Conservation (phyloP, 2,329 filamentous ascomycete genomes). For the Aspergillus puulaauensis region DNA sequence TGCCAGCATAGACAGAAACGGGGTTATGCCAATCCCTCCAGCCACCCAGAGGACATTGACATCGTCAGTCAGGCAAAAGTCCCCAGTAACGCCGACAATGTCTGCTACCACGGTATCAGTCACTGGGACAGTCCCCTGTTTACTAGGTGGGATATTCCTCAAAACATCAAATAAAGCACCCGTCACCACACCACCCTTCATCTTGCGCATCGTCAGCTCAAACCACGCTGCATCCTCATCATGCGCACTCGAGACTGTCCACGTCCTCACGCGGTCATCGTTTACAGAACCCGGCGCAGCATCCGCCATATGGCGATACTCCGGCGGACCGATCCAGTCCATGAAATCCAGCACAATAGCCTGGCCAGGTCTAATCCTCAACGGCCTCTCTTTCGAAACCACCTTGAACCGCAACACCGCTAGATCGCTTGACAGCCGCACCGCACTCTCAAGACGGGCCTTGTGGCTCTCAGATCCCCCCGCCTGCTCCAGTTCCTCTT, state of each 20-base stretch:
- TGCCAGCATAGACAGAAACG: not conserved
- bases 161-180: not conserved
- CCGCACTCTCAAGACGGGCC: not conserved
- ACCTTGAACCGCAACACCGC: not conserved
- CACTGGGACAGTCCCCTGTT: not conserved
- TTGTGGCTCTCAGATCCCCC: not conserved
- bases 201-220: conserved; percentile 8
- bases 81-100: not conserved
- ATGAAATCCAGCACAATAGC: conserved; percentile 5
- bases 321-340: conserved; percentile 3
- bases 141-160: not conserved
- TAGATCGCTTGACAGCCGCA: not conserved
- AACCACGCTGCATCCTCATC: not conserved
- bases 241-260: conserved; percentile 6
- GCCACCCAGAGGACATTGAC: not conserved
- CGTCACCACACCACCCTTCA: conserved; percentile 1
- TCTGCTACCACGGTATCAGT: not conserved
- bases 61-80: not conserved
- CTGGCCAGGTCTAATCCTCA: not conserved
- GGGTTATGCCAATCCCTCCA: conserved; percentile 1
- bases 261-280: conserved; percentile 2
- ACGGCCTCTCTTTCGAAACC: no score
- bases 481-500: not conserved
- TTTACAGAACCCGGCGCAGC: not conserved
- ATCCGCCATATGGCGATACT: conserved; percentile 5